Percentiles rank a stretch among this genome's conserved stretches.
phyloP scores from a whole-genome alignment of 345 rosid species.

The Linum usitatissimum region DNA sequence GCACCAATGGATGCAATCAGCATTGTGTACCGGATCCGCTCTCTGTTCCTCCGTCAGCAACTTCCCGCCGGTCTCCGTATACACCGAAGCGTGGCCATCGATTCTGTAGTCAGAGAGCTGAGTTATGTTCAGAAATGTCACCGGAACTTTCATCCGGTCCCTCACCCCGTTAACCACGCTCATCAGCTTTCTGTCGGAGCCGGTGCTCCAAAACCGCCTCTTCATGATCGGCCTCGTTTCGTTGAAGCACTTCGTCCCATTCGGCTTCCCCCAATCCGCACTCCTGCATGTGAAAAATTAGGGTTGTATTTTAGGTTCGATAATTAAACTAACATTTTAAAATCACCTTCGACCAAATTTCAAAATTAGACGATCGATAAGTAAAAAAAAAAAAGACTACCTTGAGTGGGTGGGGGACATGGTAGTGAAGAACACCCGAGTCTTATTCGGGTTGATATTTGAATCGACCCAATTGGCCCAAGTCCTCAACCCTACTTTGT shows the following conservation, averaged over 20 bases:
- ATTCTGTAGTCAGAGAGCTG: constrained; percentile 78
- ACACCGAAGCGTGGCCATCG: constrained; percentile 70
- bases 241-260: constrained; percentile 73
- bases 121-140: constrained; percentile 62
- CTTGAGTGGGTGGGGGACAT: constrained; percentile 35
- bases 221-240: constrained; percentile 67
- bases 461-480: constrained; percentile 44
- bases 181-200: constrained; percentile 62
- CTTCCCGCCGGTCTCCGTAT: constrained; percentile 67
- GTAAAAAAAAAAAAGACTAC: constrained; percentile 7
- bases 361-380: too few relatives aligned
- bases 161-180: constrained; percentile 40
- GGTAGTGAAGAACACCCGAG: constrained; percentile 36
- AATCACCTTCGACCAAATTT: too few relatives aligned
- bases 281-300: constrained; percentile 25
- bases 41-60: constrained; percentile 50
- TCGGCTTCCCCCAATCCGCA: constrained; percentile 54
- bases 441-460: constrained; percentile 25
- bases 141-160: constrained; percentile 57
- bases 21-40: constrained; percentile 50
- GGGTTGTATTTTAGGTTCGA: too few relatives aligned
- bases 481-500: constrained; percentile 27
- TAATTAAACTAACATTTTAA: too few relatives aligned
- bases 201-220: constrained; percentile 52
- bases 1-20: constrained; percentile 99